Conservation (phyloP, 345 rosid species). For the Aurinia saxatilis region DNA sequence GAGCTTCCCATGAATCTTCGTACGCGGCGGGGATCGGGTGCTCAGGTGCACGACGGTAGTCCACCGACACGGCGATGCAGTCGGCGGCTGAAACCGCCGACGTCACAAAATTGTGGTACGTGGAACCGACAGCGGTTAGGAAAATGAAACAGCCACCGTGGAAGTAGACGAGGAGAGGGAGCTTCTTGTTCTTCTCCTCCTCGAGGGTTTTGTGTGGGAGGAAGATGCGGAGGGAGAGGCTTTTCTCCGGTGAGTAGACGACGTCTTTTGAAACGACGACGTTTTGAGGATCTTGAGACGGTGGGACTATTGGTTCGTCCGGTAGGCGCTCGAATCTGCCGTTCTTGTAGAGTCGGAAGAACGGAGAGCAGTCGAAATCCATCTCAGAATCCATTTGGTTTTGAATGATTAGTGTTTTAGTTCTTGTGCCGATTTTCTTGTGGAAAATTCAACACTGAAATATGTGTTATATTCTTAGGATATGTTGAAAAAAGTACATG, state of each 20-base stretch:
- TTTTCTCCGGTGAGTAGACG: not conserved
- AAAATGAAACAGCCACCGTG: slow-evolving; percentile 45
- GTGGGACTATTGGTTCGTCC: slow-evolving; percentile 9
- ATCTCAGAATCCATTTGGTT: too few species aligned
- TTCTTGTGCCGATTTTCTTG: too few species aligned
- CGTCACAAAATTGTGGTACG: slow-evolving; percentile 24
- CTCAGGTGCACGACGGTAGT: slow-evolving; percentile 42
- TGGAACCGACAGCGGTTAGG: slow-evolving; percentile 25
- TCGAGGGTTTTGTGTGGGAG: slow-evolving; percentile 19
- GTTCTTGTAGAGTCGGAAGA: too few species aligned
- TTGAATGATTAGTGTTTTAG: too few species aligned
- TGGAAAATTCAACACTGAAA: too few species aligned
- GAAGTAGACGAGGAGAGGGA: slow-evolving; percentile 47
- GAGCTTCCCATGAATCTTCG: slow-evolving; percentile 48
- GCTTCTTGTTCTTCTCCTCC: slow-evolving; percentile 12
- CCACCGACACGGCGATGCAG: slow-evolving; percentile 31
- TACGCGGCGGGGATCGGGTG: slow-evolving; percentile 38
- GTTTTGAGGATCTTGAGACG: slow-evolving; percentile 24
- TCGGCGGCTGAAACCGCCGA: slow-evolving; percentile 31
- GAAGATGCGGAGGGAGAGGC: slow-evolving; percentile 34
- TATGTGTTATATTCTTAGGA: too few species aligned
- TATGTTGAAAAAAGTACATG: too few species aligned
- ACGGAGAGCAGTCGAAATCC: too few species aligned
- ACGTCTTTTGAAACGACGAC: slow-evolving; percentile 1
- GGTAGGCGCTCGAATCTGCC: too few species aligned